Evolutionary conservation across 1,139 yeast genomes (phyloP).

Genomic region (Suhomyces maxii): DNA sequence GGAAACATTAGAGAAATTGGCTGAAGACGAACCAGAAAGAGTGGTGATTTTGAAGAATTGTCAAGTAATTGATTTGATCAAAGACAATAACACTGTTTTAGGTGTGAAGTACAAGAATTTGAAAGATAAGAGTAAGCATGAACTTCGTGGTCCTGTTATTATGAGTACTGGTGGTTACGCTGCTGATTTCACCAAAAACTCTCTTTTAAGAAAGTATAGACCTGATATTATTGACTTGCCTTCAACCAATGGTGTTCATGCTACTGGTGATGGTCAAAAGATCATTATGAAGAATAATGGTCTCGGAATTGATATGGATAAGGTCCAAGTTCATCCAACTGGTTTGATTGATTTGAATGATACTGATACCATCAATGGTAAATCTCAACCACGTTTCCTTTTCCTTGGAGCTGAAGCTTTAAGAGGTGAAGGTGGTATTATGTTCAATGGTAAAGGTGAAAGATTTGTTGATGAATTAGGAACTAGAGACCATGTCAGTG

Average conservation of each 20-base stretch:
- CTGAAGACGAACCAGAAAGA: slow-evolving; percentile 50
- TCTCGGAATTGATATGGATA: slow-evolving; percentile 67
- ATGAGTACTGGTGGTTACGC: slow-evolving; percentile 83
- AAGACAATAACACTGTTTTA: slow-evolving; percentile 32
- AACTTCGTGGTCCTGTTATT: slow-evolving; percentile 57
- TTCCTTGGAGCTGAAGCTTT: slow-evolving; percentile 79
- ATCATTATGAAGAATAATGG: slow-evolving; percentile 61
- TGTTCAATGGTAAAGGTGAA: slow-evolving; percentile 60
- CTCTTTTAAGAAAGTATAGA: slow-evolving; percentile 52
- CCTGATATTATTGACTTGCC: slow-evolving; percentile 66
- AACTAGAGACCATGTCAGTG: slow-evolving; percentile 69
- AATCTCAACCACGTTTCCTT: slow-evolving; percentile 50
- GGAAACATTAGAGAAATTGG: slow-evolving; percentile 51
- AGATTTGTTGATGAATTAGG: slow-evolving; percentile 73
- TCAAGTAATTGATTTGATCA: slow-evolving; percentile 55
- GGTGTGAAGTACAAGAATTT: slow-evolving; percentile 53
- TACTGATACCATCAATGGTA: slow-evolving; percentile 42
- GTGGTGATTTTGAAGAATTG: slow-evolving; percentile 53
- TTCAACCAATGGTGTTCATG: slow-evolving; percentile 72
- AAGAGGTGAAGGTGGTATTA: slow-evolving; percentile 75
- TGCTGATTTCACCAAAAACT: slow-evolving; percentile 55
- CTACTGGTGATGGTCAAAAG: slow-evolving; percentile 76
- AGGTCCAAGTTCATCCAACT: slow-evolving; percentile 81
- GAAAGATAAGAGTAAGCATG: slow-evolving; percentile 32
- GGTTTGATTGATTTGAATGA: slow-evolving; percentile 72